Evolutionary conservation across 1,139 yeast species (phyloP), one percentile per base, ranked within the genome.

Genomic region (Hyphopichia burtonii): DNA sequence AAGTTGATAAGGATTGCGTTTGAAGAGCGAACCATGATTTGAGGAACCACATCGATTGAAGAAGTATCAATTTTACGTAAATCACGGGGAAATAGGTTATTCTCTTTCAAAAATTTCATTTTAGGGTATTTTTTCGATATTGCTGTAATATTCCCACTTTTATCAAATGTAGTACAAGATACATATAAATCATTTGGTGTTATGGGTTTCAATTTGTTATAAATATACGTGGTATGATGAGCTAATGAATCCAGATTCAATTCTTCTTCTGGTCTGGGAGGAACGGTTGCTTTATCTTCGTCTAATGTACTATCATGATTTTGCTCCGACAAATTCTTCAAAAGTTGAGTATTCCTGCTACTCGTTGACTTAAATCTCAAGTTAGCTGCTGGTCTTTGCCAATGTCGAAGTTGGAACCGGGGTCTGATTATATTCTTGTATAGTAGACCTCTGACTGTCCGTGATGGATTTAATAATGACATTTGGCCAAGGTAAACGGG

Each of bases 21-120:
- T 5, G 71, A 66, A 27, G 84, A 79, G 41, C 97, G 78, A 14
- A 90, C 84, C 57, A 88, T 74, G 34, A 93, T 83, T 27, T 93
- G 81, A 0, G 99, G 99, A 9, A 89, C 93, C 30, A 93, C 86
- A 60, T 90, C 96, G 47, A 87, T 83, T 22, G 87, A 77, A 0
- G 96, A 88, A 7, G 95, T 85, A 63, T 93, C 99, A 42, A 94
- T 84, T 54, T 88, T 89, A 4, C 96, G 68, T 41, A 89, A 67
- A 59, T 89, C 96, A 50, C 96, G 74, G 0, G 96, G 96, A 38
- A 83, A 76, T 33, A 89, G 65, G 28, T 86, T 86, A 55, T 88
- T 89, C 47, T 86, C 83, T 44, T 81, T 75, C 14, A 94, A 68
- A 44, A 94, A 79, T 47, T 82, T 80, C 68, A 86, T 80, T 57